phyloP scores from a whole-genome alignment of 306 rosid species.

The Prunus mongolica region DNA sequence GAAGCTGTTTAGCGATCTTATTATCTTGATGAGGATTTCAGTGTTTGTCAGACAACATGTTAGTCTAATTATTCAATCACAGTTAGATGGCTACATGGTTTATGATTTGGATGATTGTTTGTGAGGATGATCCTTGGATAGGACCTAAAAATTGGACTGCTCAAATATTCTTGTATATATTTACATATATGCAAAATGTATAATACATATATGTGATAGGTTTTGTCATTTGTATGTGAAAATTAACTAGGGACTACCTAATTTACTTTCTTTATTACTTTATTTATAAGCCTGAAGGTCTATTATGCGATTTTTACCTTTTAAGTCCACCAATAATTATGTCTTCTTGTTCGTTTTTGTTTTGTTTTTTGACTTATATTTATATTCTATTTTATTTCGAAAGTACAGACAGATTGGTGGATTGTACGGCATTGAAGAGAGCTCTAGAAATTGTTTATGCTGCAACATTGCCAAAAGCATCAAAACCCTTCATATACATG shows the following conservation, averaged over 20 bases:
- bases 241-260: neutral
- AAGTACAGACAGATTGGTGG: conserved; percentile 84
- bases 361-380: neutral
- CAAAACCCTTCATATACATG: conserved; percentile 85
- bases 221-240: too few relatives aligned
- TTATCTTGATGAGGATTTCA: too few relatives aligned
- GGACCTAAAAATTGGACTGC: too few relatives aligned
- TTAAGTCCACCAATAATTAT: neutral
- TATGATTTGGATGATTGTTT: too few relatives aligned
- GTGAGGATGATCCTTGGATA: too few relatives aligned
- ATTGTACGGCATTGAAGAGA: conserved; percentile 88
- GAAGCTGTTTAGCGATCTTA: too few relatives aligned
- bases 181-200: too few relatives aligned
- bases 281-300: neutral
- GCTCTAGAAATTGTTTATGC: conserved; percentile 93
- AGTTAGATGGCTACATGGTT: too few relatives aligned
- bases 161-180: too few relatives aligned
- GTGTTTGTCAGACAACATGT: too few relatives aligned
- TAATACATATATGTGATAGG: too few relatives aligned
- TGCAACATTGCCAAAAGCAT: conserved; percentile 91
- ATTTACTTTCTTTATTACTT: neutral
- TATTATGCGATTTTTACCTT: neutral
- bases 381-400: neutral
- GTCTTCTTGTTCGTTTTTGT: neutral
- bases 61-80: too few relatives aligned